A percentile compares a stretch with the other conserved stretches of the same genome.
phyloP scores from a whole-genome alignment of 2,329 filamentous ascomycete genomes.

The Claviceps humidiphila region DNA sequence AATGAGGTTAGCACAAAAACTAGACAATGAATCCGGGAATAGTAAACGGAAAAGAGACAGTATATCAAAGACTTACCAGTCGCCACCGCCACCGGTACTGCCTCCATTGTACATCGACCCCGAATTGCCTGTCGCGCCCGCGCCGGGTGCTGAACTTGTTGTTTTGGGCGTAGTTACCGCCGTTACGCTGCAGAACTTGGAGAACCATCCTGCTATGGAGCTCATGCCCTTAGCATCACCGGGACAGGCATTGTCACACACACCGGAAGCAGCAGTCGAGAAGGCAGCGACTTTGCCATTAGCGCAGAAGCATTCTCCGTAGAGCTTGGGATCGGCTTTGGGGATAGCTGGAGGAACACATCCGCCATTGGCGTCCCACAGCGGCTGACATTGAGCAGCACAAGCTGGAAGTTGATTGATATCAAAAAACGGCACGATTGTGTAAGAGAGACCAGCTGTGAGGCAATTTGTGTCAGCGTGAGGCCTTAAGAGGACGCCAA shows the following conservation, averaged over 20 bases:
- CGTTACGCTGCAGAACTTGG: conserved; percentile 44
- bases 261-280: conserved; percentile 34
- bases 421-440: conserved; percentile 41
- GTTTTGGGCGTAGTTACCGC: conserved; percentile 9
- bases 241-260: conserved; percentile 50
- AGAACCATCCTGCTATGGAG: conserved; percentile 58
- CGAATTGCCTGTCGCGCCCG: conserved; percentile 1
- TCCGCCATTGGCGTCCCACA: conserved; percentile 57
- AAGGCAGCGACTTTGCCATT: conserved; percentile 46
- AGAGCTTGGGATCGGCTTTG: conserved; percentile 35
- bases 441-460: conserved; percentile 22
- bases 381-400: conserved; percentile 41
- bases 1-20: not conserved
- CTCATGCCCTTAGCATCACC: conserved; percentile 30
- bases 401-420: conserved; percentile 43
- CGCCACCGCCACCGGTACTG: conserved; percentile 21
- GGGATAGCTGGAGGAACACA: conserved; percentile 50
- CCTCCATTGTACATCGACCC: conserved; percentile 2
- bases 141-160: conserved; percentile 2
- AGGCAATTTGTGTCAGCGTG: not conserved
- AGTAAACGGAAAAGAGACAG: not conserved
- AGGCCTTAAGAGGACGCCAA: not conserved
- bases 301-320: conserved; percentile 62
- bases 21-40: not conserved
- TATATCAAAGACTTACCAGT: conserved; percentile 27